Evolutionary conservation across 495 filamentous ascomycete species (phyloP), one percentile per base, ranked within the genome.

Genomic region (Cercophora newfieldiana): DNA sequence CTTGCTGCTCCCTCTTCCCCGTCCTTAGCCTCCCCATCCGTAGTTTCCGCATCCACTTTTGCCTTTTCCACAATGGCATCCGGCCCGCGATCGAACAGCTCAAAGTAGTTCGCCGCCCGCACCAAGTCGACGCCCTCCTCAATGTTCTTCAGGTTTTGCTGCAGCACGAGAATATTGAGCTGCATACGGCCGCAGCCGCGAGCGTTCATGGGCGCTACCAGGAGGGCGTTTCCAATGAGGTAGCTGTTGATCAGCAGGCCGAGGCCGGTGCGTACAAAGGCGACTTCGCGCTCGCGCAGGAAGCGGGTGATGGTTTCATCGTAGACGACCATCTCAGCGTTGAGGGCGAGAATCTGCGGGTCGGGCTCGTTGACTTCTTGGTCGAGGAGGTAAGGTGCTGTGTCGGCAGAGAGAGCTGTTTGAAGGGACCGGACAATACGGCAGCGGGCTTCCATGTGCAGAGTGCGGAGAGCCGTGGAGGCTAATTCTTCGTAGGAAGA

Each of bases 111-210:
- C 8, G 87, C 86, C 10, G 91, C 90, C 49, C 89, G 82, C 0
- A 83, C 82, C 37, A 98, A 84, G 33, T 86, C 83, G 3, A 90
- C 88, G 3, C 87, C 81, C n/a, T 86, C 79, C 73, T 91, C 92
- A 65, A 99, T 89, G 61, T 95, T 95, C 77, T 94, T 96, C 59
- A 99, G 84, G 68, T 97, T 97, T 69, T 98, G 96, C 72, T 97
- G 94, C 29, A 99, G 79, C 54, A 99, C 95, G 8, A 96, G 82
- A 53, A 98, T 91, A 72, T 98, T 96, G 29, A 97, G 85, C 70
- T 91, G 89, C 82, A 98, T 90, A 7, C 92, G 85, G 22, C 87
- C 83, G 67, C 88, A 91, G 18, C 96, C 95, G 63, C 88, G 75
- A 51, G 78, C 70, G 65, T 80, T 81, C 66, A 85, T 81, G 29